Conservation (phyloP, 805 yeast species). For the Isabelozyma pseudorhagii region DNA sequence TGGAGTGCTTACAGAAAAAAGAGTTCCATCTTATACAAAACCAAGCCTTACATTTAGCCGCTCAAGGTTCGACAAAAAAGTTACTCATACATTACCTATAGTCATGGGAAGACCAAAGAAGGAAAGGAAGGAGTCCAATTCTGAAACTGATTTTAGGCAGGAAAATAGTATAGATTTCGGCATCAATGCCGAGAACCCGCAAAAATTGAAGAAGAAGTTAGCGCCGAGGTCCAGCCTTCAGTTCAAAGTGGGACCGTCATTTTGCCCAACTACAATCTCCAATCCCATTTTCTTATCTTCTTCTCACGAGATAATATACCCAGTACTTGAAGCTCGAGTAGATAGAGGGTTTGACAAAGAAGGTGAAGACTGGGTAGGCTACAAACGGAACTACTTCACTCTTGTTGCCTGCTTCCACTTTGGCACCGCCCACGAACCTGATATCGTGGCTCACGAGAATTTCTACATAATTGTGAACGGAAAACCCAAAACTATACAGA, state of each 20-base stretch:
- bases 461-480: conserved; percentile 27
- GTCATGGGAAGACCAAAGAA: not conserved
- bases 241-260: conserved; percentile 65
- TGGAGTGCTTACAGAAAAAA: too few species aligned
- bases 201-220: conserved; percentile 26
- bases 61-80: too few species aligned
- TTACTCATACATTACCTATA: too few species aligned
- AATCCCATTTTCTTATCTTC: conserved; percentile 8
- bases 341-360: conserved; percentile 60
- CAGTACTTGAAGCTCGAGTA: conserved; percentile 50
- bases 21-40: too few species aligned
- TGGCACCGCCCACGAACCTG: conserved; percentile 19
- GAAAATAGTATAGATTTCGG: not conserved
- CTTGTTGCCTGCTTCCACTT: conserved; percentile 54
- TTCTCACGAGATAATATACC: conserved; percentile 27
- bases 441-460: conserved; percentile 26
- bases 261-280: conserved; percentile 11
- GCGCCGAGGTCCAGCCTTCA: conserved; percentile 68
- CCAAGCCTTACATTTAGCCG: too few species aligned
- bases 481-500: conserved; percentile 26
- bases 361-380: conserved; percentile 62
- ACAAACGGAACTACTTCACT: conserved; percentile 67
- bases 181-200: not conserved
- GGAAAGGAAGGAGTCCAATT: not conserved
- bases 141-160: not conserved